These are phyloP conservation scores for Wickerhamomyces bovis DNA, from an alignment of 805 yeast genomes.

Conservation along the genomic window DNA sequence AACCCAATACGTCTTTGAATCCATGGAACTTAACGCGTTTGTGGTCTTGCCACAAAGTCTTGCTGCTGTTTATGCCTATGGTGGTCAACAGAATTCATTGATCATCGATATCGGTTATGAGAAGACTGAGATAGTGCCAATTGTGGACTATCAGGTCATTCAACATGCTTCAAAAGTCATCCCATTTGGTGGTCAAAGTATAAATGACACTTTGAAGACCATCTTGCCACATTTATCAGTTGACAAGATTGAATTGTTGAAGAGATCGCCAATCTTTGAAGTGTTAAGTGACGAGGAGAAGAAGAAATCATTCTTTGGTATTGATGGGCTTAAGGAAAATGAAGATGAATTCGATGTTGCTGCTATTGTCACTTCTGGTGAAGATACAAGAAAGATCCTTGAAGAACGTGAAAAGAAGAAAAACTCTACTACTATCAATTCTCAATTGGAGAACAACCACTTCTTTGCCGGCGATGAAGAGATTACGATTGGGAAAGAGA, in stretches of 20 bases:
- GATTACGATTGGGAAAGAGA: slow-evolving; percentile 77
- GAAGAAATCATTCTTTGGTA: slow-evolving; percentile 54
- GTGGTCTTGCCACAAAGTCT: slow-evolving; percentile 62
- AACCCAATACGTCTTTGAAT: slow-evolving; percentile 71
- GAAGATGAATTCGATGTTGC: slow-evolving; percentile 84
- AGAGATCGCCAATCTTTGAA: slow-evolving; percentile 71
- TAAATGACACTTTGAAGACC: slow-evolving; percentile 47
- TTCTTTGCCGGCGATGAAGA: slow-evolving; percentile 50
- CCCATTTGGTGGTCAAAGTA: slow-evolving; percentile 55
- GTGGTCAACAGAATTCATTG: slow-evolving; percentile 55
- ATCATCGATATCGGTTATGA: slow-evolving; percentile 78
- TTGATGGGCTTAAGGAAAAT: slow-evolving; percentile 39
- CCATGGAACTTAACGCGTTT: slow-evolving; percentile 65
- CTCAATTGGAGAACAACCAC: slow-evolving; percentile 65
- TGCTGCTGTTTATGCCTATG: slow-evolving; percentile 70
- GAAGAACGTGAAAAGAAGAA: slow-evolving; percentile 53
- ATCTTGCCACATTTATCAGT: slow-evolving; percentile 52
- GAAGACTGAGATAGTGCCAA: slow-evolving; percentile 71
- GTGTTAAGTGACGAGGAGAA: slow-evolving; percentile 65
- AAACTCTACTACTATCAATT: slow-evolving; percentile 42
- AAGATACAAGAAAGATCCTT: slow-evolving; percentile 56
- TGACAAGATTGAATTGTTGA: slow-evolving; percentile 66
- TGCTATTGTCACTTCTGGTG: slow-evolving; percentile 74
- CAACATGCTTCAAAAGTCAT: slow-evolving; percentile 46
- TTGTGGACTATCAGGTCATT: slow-evolving; percentile 64